Percentiles rank a stretch among this genome's conserved stretches.
Conservation (phyloP, 306 rosid genomes). For the Casuarina cunninghamiana region DNA sequence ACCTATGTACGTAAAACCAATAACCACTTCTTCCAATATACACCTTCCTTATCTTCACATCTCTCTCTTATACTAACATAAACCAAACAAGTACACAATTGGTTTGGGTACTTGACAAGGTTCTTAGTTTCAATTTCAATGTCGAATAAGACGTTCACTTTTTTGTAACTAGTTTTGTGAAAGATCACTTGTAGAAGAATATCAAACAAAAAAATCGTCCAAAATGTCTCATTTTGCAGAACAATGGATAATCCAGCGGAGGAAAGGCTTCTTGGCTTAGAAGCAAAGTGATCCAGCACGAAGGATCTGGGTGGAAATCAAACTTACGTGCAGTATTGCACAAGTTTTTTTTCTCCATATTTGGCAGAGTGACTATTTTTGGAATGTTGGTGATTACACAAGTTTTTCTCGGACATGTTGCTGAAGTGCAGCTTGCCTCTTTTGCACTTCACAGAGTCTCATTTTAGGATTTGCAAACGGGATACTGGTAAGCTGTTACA, state of each 20-base stretch:
- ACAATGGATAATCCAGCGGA: not conserved
- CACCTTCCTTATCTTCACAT: no score
- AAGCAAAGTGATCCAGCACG: slow-evolving; percentile 2
- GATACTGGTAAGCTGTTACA: no score
- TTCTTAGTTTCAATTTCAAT: not conserved
- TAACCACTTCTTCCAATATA: not conserved
- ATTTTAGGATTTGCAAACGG: no score
- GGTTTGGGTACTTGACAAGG: slow-evolving; percentile 15
- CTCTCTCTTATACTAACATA: not conserved
- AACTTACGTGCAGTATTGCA: slow-evolving; percentile 50
- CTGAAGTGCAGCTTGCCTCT: slow-evolving; percentile 47
- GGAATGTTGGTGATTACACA: slow-evolving; percentile 58
- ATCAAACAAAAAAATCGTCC: not conserved
- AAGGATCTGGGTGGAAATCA: slow-evolving; percentile 45
- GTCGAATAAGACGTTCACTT: not conserved
- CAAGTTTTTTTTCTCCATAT: slow-evolving; percentile 54
- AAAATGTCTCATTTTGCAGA: not conserved
- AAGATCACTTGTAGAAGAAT: not conserved
- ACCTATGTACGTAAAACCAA: slow-evolving; percentile 68
- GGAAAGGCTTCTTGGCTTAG: slow-evolving; percentile 23
- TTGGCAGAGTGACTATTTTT: slow-evolving; percentile 41
- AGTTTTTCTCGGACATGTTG: slow-evolving; percentile 56
- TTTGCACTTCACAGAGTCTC: slow-evolving; percentile 51
- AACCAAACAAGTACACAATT: not conserved
- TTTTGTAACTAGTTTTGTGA: not conserved